A percentile compares a stretch with the other conserved stretches of the same genome.
These are phyloP conservation scores for Leccinum olivaceoglutinosum DNA, from an alignment of 1,284 basidiomycete species.

Conservation along the genomic window DNA sequence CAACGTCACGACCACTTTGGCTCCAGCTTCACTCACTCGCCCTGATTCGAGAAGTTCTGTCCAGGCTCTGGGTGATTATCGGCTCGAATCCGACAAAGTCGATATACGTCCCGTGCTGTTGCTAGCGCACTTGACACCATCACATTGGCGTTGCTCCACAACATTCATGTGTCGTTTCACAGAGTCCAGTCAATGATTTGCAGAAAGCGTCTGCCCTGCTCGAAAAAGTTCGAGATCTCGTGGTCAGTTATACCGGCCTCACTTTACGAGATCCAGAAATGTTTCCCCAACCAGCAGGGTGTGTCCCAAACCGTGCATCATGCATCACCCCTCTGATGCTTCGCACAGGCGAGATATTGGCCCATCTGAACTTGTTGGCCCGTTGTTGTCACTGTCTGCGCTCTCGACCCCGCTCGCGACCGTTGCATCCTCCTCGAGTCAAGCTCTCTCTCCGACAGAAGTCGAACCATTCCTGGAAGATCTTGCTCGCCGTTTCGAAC, in stretches of 20 bases:
- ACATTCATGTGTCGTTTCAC: constrained; percentile 2
- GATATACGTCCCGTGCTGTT: constrained; percentile 58
- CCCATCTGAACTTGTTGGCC: constrained; percentile 68
- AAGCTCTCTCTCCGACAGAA: constrained; percentile 45
- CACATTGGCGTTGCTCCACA: neutral
- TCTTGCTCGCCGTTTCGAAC: constrained; percentile 63
- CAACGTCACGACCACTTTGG: constrained; percentile 91
- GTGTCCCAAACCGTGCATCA: constrained; percentile 27
- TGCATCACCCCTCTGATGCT: constrained; percentile 6
- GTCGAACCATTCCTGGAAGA: constrained; percentile 71
- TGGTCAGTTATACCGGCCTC: constrained; percentile 89
- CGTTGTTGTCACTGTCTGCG: constrained; percentile 68
- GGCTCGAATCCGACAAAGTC: constrained; percentile 45
- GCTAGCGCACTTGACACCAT: constrained; percentile 57
- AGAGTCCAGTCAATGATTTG: constrained; percentile 58
- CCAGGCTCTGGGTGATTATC: constrained; percentile 22
- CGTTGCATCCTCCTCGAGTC: constrained; percentile 10
- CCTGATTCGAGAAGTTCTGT: constrained; percentile 22
- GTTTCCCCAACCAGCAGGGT: constrained; percentile 86
- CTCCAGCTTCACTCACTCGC: constrained; percentile 41
- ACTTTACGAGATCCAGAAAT: constrained; percentile 89
- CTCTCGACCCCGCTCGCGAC: constrained; percentile 48
- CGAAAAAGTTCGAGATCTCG: constrained; percentile 71
- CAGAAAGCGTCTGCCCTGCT: constrained; percentile 57
- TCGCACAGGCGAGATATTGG: constrained; percentile 59